A percentile compares a stretch with the other conserved stretches of the same genome.
Evolutionary conservation across 2,329 filamentous ascomycete genomes (phyloP).

Genomic region (Sarocladium oryzae): DNA sequence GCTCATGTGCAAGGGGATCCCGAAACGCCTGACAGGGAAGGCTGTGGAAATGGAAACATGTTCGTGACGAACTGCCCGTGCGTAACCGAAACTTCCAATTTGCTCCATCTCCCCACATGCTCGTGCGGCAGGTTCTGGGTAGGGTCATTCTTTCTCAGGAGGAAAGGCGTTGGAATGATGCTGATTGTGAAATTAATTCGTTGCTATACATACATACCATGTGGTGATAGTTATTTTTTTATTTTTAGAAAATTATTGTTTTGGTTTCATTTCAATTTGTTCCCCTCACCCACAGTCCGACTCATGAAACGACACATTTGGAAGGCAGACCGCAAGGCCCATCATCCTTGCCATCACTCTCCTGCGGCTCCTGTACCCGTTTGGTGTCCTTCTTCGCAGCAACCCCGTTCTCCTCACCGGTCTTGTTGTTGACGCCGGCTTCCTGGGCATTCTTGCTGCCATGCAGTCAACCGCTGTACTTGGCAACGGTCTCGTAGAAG

Average conservation of each 20-base stretch:
- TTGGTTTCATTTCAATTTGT: conserved; percentile 11
- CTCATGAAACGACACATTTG: conserved; percentile 57
- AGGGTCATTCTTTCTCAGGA: no score
- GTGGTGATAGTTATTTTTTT: no score
- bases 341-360: conserved; percentile 44
- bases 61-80: no score
- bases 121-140: no score
- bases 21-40: no score
- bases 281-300: conserved; percentile 34
- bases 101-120: no score
- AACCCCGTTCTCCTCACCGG: conserved; percentile 10
- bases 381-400: conserved; percentile 16
- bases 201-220: conserved; percentile 1
- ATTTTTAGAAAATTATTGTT: conserved; percentile 9
- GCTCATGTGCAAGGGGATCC: no score
- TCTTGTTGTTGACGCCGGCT: conserved; percentile 19
- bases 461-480: conserved; percentile 75
- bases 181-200: conserved; percentile 4
- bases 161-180: no score
- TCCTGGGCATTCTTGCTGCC: conserved; percentile 33
- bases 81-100: no score
- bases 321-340: conserved; percentile 72
- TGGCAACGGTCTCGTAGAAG: conserved; percentile 73
- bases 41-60: neutral
- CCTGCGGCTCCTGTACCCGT: conserved; percentile 20